Evolutionary conservation across 176 grass and related monocot species (phyloP), one percentile per base, ranked within the genome.

Genomic region (Tuctoria greenei): DNA sequence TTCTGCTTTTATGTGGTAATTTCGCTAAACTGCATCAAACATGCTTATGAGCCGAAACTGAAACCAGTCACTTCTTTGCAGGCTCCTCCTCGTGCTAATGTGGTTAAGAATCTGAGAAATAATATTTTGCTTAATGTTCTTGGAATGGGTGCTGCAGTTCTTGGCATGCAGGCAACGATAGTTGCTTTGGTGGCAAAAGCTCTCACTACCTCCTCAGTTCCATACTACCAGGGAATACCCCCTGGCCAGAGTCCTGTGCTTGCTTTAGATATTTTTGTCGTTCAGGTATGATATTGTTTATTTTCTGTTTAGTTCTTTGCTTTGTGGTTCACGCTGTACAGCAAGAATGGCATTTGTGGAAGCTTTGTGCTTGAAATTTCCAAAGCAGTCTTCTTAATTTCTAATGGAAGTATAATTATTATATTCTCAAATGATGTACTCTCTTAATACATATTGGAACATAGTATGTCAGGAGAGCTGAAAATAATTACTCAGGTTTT

Each of bases 111-210:
- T 71, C 79, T 98, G 54, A 98, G 78, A 82, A 92, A 92, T 78
- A 86, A 89, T 72, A 83, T 84, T 9, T 72, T 82, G 46, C 35
- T 98, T 69, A 98, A 92, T 82, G 57, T 94, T 86, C 6, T 92
- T 69, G 95, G 95, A 34, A 98, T 94, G 91, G 91, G 86, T 55
- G 86, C 86, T 66, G 84, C 95, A 61, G 82, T 93, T 88, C 84
- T 94, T 66, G 95, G 95, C 16, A 88, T 98, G 89, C 91, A 94
- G 82, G 89, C 95, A 67, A 94, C 91, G 26, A 86, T 92, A 17
- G 91, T 89, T 31, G 86, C 82, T 63, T 73, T 98, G 71, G 89
- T 94, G 55, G 91, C 82, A 34, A 94, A 94, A 67, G 89, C 95
- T 26, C 95, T 98, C 60, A 90, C 91, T 41, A 68, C 84, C 24